A percentile compares a stretch with the other conserved stretches of the same genome.
Evolutionary conservation across 2,329 filamentous ascomycete genomes (phyloP).

Genomic region (Fusarium siculi): DNA sequence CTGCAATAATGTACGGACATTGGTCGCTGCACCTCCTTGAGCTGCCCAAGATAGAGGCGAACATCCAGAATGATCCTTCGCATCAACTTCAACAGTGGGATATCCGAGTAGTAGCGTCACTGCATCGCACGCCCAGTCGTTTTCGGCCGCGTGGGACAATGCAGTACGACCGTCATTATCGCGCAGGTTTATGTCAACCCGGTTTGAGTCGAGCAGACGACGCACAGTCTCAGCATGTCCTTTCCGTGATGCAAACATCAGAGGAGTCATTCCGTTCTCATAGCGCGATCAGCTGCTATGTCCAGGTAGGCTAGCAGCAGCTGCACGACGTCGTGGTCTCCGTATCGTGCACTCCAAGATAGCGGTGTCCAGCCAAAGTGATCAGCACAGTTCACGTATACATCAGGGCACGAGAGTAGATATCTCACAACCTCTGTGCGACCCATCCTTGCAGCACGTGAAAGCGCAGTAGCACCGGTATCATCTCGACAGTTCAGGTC

Average conservation of each 20-base stretch:
- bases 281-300: neutral
- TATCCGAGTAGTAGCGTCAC: no score
- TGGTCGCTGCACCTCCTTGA: neutral
- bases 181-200: no score
- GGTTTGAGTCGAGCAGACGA: no score
- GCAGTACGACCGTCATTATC: no score
- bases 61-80: neutral
- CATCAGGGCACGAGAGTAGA: neutral
- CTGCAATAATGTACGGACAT: neutral
- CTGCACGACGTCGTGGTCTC: neutral
- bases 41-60: neutral
- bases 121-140: no score
- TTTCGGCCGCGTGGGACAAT: no score
- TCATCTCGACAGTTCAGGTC: neutral
- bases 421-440: neutral
- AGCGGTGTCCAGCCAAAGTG: neutral
- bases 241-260: no score
- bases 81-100: neutral
- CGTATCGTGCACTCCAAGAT: neutral
- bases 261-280: no score
- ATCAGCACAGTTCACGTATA: neutral
- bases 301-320: neutral
- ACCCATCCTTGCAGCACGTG: neutral
- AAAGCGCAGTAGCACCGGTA: neutral
- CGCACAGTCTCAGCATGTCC: no score